Evolutionary conservation across 306 rosid species (phyloP).

Genomic region (Cucurbita pepo): DNA sequence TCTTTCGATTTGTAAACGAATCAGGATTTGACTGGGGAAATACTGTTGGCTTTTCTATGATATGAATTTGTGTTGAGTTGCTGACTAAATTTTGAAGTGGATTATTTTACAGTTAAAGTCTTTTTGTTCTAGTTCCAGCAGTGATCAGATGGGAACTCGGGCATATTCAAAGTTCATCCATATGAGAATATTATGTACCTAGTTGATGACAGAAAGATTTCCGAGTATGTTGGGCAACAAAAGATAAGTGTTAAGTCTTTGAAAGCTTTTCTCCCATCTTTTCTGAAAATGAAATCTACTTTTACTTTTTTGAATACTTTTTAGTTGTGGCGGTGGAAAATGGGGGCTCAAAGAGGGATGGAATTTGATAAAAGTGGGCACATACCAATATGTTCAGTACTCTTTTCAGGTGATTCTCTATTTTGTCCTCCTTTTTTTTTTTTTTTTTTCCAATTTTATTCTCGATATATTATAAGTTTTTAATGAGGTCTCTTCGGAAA

Average conservation of each 20-base stretch:
- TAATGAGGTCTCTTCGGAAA: neutral
- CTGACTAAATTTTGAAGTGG: neutral
- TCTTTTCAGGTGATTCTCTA: neutral
- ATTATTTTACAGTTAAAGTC: neutral
- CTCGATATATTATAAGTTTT: neutral
- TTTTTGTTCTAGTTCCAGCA: neutral
- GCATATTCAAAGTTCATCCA: conserved; percentile 5
- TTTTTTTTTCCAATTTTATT: neutral
- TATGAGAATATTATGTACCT: neutral
- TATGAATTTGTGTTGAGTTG: neutral
- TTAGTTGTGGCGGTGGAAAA: neutral
- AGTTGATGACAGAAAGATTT: neutral
- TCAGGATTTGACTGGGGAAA: neutral
- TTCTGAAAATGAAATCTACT: neutral
- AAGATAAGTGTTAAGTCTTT: neutral
- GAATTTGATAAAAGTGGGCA: neutral
- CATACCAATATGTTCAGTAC: neutral
- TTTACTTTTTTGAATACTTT: neutral
- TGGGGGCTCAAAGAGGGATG: neutral
- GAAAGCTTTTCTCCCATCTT: neutral
- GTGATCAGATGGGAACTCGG: neutral
- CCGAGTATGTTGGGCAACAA: neutral
- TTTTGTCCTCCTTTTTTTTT: neutral
- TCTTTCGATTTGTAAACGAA: neutral
- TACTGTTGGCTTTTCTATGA: neutral